Percentiles rank a stretch among this genome's conserved stretches.
phyloP scores from a whole-genome alignment of 495 filamentous ascomycete genomes.

The Ramalina intermedia region DNA sequence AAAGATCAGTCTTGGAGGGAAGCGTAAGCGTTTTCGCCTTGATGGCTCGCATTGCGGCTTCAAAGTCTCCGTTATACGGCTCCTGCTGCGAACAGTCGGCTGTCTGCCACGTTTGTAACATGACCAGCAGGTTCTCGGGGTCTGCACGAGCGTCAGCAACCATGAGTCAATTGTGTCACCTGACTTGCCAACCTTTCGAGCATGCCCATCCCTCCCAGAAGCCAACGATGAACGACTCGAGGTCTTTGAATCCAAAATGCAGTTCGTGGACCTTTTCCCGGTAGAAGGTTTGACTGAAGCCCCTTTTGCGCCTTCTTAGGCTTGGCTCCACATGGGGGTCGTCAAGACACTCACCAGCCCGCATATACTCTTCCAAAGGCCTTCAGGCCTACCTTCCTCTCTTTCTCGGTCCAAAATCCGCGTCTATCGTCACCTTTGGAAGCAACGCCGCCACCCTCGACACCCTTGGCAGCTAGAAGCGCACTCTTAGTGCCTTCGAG shows the following conservation, averaged over 20 bases:
- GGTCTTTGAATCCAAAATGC: slow-evolving; percentile 40
- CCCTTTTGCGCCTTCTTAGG: slow-evolving; percentile 22
- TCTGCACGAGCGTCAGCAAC: slow-evolving; percentile 26
- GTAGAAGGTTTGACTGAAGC: slow-evolving; percentile 60
- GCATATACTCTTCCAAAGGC: slow-evolving; percentile 60
- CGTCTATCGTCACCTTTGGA: slow-evolving; percentile 25
- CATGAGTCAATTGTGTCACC: neutral
- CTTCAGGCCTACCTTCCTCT: slow-evolving; percentile 47
- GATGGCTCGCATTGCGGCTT: slow-evolving; percentile 49
- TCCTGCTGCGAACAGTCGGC: slow-evolving; percentile 49
- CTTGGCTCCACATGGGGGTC: neutral
- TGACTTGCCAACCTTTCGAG: slow-evolving; percentile 34
- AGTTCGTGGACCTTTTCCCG: slow-evolving; percentile 49
- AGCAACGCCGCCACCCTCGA: slow-evolving; percentile 23
- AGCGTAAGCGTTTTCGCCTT: slow-evolving; percentile 53
- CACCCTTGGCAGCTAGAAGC: slow-evolving; percentile 45
- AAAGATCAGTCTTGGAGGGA: slow-evolving; percentile 53
- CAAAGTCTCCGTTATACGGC: slow-evolving; percentile 50
- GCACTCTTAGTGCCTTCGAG: slow-evolving; percentile 57
- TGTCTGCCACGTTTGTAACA: slow-evolving; percentile 63
- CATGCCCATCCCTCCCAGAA: slow-evolving; percentile 64
- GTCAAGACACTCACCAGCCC: slow-evolving; percentile 37
- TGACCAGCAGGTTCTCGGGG: slow-evolving; percentile 50
- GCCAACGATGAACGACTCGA: slow-evolving; percentile 55
- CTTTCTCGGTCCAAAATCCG: slow-evolving; percentile 35